Evolutionary conservation across 2,329 filamentous ascomycete species (phyloP), one percentile per base, ranked within the genome.

Genomic region (Camillea tinctor): DNA sequence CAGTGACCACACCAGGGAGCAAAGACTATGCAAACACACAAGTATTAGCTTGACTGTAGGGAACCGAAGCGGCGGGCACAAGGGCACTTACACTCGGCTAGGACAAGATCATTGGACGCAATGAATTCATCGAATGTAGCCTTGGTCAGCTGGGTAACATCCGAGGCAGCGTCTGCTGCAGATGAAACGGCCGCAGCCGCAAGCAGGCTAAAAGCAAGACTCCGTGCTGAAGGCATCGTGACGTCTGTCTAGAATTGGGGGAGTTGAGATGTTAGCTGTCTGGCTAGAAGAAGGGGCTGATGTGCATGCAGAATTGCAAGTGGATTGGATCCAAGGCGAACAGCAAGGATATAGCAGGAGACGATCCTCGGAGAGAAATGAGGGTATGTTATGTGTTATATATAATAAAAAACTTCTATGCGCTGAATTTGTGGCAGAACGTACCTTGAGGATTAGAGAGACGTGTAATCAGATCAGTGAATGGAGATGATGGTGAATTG

Each of bases 1-100:
- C 94, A 98, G 85, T 98, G 94, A 68, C 93, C 94, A 71, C 91
- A 96, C 93, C 94, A 96, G 70, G 94, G 93, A 68, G 94, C 94
- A 77, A 92, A 97, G 87, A 97, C 90, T 92, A 64, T 60, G 6
- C 53, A 58, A 58, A 51, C 24, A 57, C 24, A 57, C 3, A 48
- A 49, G 51, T 52, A 73, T 84, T 73, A 84, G 77, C 60, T 52
- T 60, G 23, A 21, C 24, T 56, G 7, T 51, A 40, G 22, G 26
- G 15, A 19, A 9, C 50, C 19, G 23, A 23, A 3, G 7, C 19
- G 22, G 21, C 4, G 48, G 13, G 44, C 58, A 13, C 17, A 30
- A 52, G 49, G 22, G 40, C 58, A 80, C 90, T 80, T 83, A 94
- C 91, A 99, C 82, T 99, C 93, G 71, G 93, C 93, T 64, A 99